phyloP scores from a whole-genome alignment of 2,329 filamentous ascomycete species.

The Claviceps fusiformis region DNA sequence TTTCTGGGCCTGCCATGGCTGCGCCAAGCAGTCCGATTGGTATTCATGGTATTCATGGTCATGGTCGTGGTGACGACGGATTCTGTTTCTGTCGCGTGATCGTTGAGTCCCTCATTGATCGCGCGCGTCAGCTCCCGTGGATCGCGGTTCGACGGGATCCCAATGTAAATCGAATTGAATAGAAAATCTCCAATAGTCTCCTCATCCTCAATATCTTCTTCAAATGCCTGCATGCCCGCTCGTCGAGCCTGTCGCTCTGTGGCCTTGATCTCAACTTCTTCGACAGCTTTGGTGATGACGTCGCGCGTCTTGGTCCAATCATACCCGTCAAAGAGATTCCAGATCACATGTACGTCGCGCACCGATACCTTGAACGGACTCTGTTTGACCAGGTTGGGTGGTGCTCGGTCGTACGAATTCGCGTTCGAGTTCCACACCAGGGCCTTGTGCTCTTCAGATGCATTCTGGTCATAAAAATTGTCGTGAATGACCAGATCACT shows the following conservation, averaged over 20 bases:
- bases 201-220: conserved; percentile 66
- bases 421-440: conserved; percentile 69
- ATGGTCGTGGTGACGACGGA: conserved; percentile 68
- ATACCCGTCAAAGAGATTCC: conserved; percentile 96
- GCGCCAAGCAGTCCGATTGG: conserved; percentile 28
- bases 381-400: conserved; percentile 43
- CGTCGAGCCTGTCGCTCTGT: conserved; percentile 54
- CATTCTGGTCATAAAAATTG: conserved; percentile 57
- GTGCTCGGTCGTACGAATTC: conserved; percentile 58
- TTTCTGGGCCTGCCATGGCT: conserved; percentile 33
- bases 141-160: conserved; percentile 74
- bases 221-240: conserved; percentile 43
- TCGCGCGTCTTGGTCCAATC: conserved; percentile 87
- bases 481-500: conserved; percentile 61
- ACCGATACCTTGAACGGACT: conserved; percentile 68
- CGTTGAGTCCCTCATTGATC: conserved; percentile 81
- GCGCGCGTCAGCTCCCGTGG: conserved; percentile 66
- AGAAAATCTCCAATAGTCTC: conserved; percentile 86
- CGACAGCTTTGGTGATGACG: conserved; percentile 74
- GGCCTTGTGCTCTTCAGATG: conserved; percentile 47
- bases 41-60: conserved; percentile 32
- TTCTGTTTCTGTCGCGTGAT: conserved; percentile 76
- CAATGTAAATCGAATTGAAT: conserved; percentile 98
- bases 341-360: conserved; percentile 83
- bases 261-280: conserved; percentile 73